Evolutionary conservation across 345 rosid species (phyloP).

Genomic region (Litchi chinensis): DNA sequence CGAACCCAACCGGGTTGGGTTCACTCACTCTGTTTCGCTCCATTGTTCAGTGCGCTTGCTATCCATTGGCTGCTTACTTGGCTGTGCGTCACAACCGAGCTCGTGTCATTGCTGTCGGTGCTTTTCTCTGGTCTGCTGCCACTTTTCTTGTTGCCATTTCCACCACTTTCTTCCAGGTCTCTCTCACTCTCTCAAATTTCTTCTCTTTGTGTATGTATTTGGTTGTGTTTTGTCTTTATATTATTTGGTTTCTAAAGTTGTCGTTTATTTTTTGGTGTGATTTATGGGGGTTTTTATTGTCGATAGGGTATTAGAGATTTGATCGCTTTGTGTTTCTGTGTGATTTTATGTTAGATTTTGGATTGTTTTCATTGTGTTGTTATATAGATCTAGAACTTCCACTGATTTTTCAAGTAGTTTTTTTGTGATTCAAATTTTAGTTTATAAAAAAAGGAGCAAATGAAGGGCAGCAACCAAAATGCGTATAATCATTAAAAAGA

Average conservation of each 20-base stretch:
- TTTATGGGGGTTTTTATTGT: no score
- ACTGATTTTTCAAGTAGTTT: not conserved
- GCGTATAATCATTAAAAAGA: no score
- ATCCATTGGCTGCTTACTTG: slow-evolving; percentile 70
- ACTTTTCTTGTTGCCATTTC: slow-evolving; percentile 69
- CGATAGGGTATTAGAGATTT: not conserved
- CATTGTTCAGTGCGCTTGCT: slow-evolving; percentile 56
- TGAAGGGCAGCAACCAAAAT: no score
- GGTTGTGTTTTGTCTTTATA: not conserved
- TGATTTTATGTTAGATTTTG: not conserved
- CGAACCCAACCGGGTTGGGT: slow-evolving; percentile 63
- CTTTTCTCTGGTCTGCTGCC: slow-evolving; percentile 69
- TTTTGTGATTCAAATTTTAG: not conserved
- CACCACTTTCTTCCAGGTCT: slow-evolving; percentile 63
- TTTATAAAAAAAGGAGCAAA: no score
- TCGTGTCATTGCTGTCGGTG: slow-evolving; percentile 69
- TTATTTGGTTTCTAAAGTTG: not conserved
- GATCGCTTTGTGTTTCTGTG: not conserved
- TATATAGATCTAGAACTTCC: not conserved
- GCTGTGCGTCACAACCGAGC: slow-evolving; percentile 57
- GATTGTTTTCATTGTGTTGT: not conserved
- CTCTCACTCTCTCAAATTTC: slow-evolving; percentile 8
- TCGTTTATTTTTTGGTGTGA: not conserved
- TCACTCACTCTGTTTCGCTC: slow-evolving; percentile 60
- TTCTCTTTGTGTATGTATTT: not conserved